Evolutionary conservation across 805 yeast genomes (phyloP).

Genomic region (Starmerella tilneyi): DNA sequence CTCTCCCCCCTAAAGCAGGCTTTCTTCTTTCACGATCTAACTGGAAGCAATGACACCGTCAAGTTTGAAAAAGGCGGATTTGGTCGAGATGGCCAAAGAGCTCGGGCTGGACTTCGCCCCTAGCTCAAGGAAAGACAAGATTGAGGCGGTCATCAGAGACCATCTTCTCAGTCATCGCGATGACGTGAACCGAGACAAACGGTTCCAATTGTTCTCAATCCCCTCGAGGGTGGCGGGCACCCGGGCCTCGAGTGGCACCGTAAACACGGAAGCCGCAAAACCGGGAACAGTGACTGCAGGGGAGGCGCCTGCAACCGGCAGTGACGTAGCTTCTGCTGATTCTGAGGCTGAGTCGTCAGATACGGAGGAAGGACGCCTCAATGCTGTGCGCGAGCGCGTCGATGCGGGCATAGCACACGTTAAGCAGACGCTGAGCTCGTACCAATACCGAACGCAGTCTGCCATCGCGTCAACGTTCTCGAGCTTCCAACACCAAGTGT

Average conservation of each 20-base stretch:
- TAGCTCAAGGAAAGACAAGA: conserved; percentile 7
- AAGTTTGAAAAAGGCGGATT: conserved; percentile 9
- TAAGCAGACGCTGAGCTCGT: not conserved
- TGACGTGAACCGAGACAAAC: conserved; percentile 7
- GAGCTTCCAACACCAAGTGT: conserved; percentile 9
- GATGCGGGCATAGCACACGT: conserved; percentile 3
- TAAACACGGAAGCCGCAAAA: too few species aligned
- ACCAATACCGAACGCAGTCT: not conserved
- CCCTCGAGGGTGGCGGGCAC: not conserved
- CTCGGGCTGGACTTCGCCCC: conserved; percentile 5
- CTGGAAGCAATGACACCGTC: conserved; percentile 1
- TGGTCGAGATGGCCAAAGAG: conserved; percentile 7
- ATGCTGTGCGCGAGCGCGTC: not conserved
- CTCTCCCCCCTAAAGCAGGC: too few species aligned
- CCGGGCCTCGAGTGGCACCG: not conserved
- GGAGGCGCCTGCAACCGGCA: too few species aligned
- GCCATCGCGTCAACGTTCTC: not conserved
- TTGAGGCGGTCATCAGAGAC: conserved; percentile 9
- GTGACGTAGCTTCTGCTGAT: not conserved
- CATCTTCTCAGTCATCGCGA: conserved; percentile 7
- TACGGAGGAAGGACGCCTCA: not conserved
- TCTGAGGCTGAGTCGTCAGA: not conserved
- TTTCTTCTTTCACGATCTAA: too few species aligned
- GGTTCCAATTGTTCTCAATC: not conserved
- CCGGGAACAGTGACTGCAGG: too few species aligned